Base-by-base conservation (phyloP, 495 filamentous ascomycete species). In the Clavariopsis aquatica region DNA sequence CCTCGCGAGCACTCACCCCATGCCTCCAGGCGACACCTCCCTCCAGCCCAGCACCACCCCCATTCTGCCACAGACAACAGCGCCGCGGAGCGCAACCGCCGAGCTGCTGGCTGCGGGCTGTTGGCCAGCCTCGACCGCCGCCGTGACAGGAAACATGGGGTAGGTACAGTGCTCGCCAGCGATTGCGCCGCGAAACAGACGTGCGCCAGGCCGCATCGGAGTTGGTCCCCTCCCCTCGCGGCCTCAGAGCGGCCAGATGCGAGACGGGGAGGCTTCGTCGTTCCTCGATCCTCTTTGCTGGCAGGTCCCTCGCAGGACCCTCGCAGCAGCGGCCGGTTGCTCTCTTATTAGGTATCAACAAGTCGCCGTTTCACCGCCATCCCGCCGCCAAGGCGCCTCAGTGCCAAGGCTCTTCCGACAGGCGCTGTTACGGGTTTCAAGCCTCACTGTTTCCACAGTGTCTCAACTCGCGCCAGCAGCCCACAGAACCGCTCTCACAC, bases 401-500 rank as follows among this genome's bases (percentile, higher is more conserved):
- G 22, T 8, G 31, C 31, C 31, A 34, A 34, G 31, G 31, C 31
- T 34, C 12, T 34, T 24, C 19, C 51, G 62, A 58, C 47, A 54
- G 52, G 53, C 29, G n/a, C 3, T 10, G 63, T 61, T 17, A 53
- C 56, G 56, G n/a, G 36, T 45, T 64, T 12, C 52, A 64, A 47
- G 62, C 62, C 62, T 59, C 62, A 53, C 54, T 55, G 62, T 65
- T 65, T 65, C 36, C 46, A 43, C n/a, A n/a, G 5, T 47, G 62
- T 57, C 29, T 12, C 46, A 56, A 56, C 4, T 46, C 49, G 27
- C 31, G 27, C 24, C 56, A 56, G 60, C 28, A 53, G 17, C 53
- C 20, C 34, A 26, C 15, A 20, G 23, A 27, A 22, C 19, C 23
- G 20, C 60, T 54, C 52, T 23, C 52, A 22, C 52, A 10, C 58